Evolutionary conservation across 129 eudicot species (phyloP), one percentile per base, ranked within the genome.

Genomic region (Solidago caesia): DNA sequence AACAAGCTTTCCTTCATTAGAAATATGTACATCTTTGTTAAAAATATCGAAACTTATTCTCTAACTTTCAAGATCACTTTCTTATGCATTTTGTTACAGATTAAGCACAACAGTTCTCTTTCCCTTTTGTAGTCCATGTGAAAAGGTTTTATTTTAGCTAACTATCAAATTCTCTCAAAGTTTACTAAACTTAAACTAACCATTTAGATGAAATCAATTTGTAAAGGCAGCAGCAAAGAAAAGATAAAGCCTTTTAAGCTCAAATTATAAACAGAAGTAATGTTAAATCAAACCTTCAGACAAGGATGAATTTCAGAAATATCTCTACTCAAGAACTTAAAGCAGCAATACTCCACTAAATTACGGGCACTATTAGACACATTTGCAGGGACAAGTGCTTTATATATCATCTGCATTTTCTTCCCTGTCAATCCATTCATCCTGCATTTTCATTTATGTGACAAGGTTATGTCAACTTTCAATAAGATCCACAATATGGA

Each of bases 291-390:
- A 51, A 87, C 96, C 91, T 90, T 83, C 60, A 90, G 91, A 83
- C 75, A 69, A 48, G 89, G 91, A 82, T 90, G 96, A 55, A 90
- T 62, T 66, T 88, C 87, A 59, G 89, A 85, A 85, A 57, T 80
- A 72, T 85, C 92, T 74, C 86, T 87, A 44, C 91, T 87, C 77
- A 90, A 84, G 82, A 90, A 90, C 76, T 89, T 85, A 77, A 87
- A 90, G 87, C 90, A 87, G 72, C 93, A 87, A 75, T 87, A 90
- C 74, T 90, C 96, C 82, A 90, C 96, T 71, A 87, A 82, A 82
- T 80, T 85, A 68, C 91, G 91, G 39, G 93, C 87, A 73, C 87
- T 81, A 63, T 69, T 79, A 62, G 85, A 74, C 41, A 82, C 83
- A 33, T 88, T 73, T 76, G 82, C 75, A 64, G 92, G 79, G 12